A percentile compares a stretch with the other conserved stretches of the same genome.
phyloP scores from a whole-genome alignment of 495 filamentous ascomycete genomes.

The Oidiodendron maius region DNA sequence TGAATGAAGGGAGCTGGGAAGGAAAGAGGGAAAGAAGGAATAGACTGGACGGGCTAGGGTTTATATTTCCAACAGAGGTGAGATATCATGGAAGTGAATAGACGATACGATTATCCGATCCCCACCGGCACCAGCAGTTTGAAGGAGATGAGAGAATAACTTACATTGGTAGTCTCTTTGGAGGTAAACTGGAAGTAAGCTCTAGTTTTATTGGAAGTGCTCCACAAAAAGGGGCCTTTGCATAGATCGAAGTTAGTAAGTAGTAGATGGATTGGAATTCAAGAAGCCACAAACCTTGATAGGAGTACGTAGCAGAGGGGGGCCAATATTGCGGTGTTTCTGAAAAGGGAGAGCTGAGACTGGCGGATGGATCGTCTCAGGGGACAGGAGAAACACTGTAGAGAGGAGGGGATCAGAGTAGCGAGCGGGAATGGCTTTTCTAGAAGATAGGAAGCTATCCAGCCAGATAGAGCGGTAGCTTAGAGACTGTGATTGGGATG shows the following conservation, averaged over 20 bases:
- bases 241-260: constrained; percentile 8
- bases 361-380: not conserved
- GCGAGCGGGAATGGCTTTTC: constrained; percentile 21
- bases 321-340: constrained; percentile 1
- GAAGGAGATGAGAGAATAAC: too few species aligned
- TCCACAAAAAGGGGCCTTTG: constrained; percentile 11
- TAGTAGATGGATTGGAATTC: not conserved
- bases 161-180: constrained; percentile 10
- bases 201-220: constrained; percentile 7
- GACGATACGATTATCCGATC: too few species aligned
- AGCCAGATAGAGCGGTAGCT: constrained; percentile 22
- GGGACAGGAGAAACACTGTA: constrained; percentile 10
- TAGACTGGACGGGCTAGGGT: too few species aligned
- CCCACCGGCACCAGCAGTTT: too few species aligned
- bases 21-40: constrained; percentile 21
- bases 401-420: constrained; percentile 12
- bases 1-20: constrained; percentile 9
- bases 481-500: constrained; percentile 17
- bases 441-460: constrained; percentile 28
- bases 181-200: not conserved
- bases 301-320: not conserved
- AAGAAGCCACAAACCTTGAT: constrained; percentile 9
- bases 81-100: too few species aligned
- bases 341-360: not conserved
- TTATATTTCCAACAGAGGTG: too few species aligned